phyloP scores from a whole-genome alignment of 768 basidiomycete species.

The Pulveroboletus sp. region DNA sequence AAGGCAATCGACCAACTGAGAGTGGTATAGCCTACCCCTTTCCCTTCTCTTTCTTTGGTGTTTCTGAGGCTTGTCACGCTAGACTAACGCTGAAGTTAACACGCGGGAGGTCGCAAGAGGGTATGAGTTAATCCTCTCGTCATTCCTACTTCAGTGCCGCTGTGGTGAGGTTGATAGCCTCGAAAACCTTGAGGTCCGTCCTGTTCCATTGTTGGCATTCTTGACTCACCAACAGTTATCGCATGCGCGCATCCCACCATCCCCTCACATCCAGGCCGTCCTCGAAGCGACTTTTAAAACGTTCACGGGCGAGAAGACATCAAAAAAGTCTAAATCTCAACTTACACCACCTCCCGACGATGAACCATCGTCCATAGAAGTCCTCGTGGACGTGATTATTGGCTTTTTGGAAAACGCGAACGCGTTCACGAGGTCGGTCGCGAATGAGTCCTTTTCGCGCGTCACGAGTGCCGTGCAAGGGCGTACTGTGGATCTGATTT shows the following conservation, averaged over 20 bases:
- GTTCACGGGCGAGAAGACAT: constrained; percentile 37
- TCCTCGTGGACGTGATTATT: constrained; percentile 86
- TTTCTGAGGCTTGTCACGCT: too few relatives aligned
- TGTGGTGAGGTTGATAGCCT: constrained; percentile 58
- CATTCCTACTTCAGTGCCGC: constrained; percentile 67
- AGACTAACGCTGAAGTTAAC: constrained; percentile 11
- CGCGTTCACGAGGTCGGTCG: constrained; percentile 72
- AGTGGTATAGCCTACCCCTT: constrained; percentile 33
- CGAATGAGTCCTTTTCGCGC: constrained; percentile 74
- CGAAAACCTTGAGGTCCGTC: constrained; percentile 58
- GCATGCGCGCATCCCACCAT: too few relatives aligned
- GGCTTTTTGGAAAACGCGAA: constrained; percentile 83
- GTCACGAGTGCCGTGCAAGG: constrained; percentile 61
- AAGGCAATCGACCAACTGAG: constrained; percentile 39
- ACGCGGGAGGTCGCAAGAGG: constrained; percentile 46
- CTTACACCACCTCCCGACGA: constrained; percentile 9
- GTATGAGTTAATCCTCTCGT: constrained; percentile 63
- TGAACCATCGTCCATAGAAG: constrained; percentile 64
- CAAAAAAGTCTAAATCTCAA: constrained; percentile 32
- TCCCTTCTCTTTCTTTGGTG: neutral
- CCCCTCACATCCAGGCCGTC: constrained; percentile 43
- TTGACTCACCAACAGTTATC: neutral
- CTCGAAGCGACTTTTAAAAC: constrained; percentile 55
- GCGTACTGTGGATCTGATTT: constrained; percentile 74
- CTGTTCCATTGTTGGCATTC: neutral